Conservation (phyloP, 345 rosid species). For the Aquilaria malaccensis region DNA sequence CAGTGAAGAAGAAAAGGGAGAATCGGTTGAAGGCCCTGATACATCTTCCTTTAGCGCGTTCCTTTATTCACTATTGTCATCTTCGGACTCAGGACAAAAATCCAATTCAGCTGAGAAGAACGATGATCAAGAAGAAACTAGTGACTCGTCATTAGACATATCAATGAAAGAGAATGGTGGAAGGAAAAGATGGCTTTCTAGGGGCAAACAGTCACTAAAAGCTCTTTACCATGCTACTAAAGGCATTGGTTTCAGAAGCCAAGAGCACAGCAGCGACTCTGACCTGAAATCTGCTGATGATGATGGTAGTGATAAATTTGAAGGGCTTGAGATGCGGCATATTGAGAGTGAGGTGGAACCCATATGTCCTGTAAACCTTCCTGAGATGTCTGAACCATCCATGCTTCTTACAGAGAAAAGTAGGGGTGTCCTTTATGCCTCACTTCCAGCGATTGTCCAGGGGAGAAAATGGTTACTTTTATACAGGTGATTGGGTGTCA, state of each 20-base stretch:
- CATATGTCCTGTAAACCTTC: constrained; percentile 30
- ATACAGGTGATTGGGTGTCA: constrained; percentile 49
- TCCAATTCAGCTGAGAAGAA: constrained; percentile 29
- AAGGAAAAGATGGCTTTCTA: constrained; percentile 60
- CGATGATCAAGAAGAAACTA: constrained; percentile 31
- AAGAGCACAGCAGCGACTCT: constrained; percentile 39
- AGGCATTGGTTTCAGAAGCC: constrained; percentile 36
- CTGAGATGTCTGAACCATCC: constrained; percentile 74
- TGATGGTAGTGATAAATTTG: constrained; percentile 26
- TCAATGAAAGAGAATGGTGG: constrained; percentile 44
- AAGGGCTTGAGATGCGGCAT: constrained; percentile 55
- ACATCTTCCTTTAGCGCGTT: constrained; percentile 94
- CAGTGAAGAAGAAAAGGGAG: constrained; percentile 36
- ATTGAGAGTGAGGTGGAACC: constrained; percentile 32
- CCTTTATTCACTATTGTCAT: constrained; percentile 70
- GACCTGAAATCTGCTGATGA: constrained; percentile 27
- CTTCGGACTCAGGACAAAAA: constrained; percentile 43
- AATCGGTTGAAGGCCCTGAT: constrained; percentile 66
- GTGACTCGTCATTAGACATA: constrained; percentile 28
- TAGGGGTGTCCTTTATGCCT: constrained; percentile 49
- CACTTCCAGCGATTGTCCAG: constrained; percentile 83
- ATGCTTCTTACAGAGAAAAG: constrained; percentile 66
- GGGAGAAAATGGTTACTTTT: constrained; percentile 94
- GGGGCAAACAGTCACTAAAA: constrained; percentile 66
- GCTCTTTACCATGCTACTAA: constrained; percentile 50